A percentile compares a stretch with the other conserved stretches of the same genome.
Evolutionary conservation across 1,139 yeast genomes (phyloP).

Genomic region (Martiniozyma asiatica): DNA sequence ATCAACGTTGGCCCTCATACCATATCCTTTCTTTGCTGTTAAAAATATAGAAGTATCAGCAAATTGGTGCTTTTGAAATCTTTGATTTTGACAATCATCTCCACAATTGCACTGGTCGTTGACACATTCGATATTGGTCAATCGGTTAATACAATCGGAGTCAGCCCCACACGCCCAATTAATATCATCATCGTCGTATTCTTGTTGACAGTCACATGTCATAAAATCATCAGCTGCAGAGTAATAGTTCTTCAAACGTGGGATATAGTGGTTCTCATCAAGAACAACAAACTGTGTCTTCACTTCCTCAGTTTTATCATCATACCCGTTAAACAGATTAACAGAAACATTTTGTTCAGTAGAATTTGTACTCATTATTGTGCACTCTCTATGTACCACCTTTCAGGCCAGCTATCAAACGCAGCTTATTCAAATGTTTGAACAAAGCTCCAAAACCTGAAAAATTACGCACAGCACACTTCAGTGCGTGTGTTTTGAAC

Average conservation of each 20-base stretch:
- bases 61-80: slow-evolving; percentile 69
- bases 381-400: too few species aligned
- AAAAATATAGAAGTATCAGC: slow-evolving; percentile 65
- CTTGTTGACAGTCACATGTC: slow-evolving; percentile 78
- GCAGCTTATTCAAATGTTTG: too few species aligned
- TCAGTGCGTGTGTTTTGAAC: too few species aligned
- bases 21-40: slow-evolving; percentile 82
- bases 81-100: slow-evolving; percentile 66
- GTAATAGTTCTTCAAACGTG: slow-evolving; percentile 15
- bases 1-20: slow-evolving; percentile 57
- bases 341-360: too few species aligned
- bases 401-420: too few species aligned
- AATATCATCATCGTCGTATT: slow-evolving; percentile 25
- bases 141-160: slow-evolving; percentile 81
- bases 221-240: slow-evolving; percentile 33
- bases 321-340: too few species aligned
- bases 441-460: too few species aligned
- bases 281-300: slow-evolving; percentile 42
- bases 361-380: too few species aligned
- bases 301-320: slow-evolving; percentile 66
- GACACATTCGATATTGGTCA: slow-evolving; percentile 86
- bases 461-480: too few species aligned
- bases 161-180: slow-evolving; percentile 78
- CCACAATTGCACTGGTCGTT: slow-evolving; percentile 70
- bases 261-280: slow-evolving; percentile 46